A percentile compares a stretch with the other conserved stretches of the same genome.
Conservation (phyloP, 441 rosid species). For the Isatis lusitanica region DNA sequence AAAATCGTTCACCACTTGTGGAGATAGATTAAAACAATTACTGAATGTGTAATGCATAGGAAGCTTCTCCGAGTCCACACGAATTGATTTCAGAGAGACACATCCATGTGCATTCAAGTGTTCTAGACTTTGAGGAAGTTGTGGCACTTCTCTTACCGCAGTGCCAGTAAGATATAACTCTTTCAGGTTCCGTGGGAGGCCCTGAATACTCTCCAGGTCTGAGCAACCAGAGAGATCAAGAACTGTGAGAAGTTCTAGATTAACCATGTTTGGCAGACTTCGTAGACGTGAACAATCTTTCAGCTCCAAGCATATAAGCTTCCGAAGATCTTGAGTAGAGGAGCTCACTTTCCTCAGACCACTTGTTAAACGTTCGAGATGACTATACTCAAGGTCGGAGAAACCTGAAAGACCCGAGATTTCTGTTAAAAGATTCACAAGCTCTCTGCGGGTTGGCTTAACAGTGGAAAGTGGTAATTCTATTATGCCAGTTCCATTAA, state of each 20-base stretch:
- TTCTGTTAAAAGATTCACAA: background rate
- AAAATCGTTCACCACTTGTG: background rate
- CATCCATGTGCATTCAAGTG: slow-evolving; percentile 20
- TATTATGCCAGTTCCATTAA: background rate
- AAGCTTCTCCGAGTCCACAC: background rate
- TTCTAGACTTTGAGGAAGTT: slow-evolving; percentile 22
- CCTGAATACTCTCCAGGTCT: background rate
- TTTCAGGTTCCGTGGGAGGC: slow-evolving; percentile 7
- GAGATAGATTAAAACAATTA: slow-evolving; percentile 10
- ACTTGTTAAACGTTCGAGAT: background rate
- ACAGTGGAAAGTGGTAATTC: background rate
- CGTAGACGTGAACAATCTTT: slow-evolving; percentile 11
- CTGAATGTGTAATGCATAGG: slow-evolving; percentile 14
- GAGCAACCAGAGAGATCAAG: slow-evolving; percentile 29
- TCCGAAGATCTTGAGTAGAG: background rate
- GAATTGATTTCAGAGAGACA: background rate
- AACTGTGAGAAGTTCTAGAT: slow-evolving; percentile 7
- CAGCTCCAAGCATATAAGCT: slow-evolving; percentile 18
- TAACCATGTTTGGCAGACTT: slow-evolving; percentile 12
- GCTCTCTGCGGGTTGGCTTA: background rate
- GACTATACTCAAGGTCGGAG: too few species aligned
- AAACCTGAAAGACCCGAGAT: background rate
- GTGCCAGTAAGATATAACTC: slow-evolving; percentile 21
- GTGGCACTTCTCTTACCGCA: slow-evolving; percentile 11
- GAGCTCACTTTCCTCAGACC: background rate